Evolutionary conservation across 2,329 filamentous ascomycete species (phyloP).

Genomic region (Trichothecium roseum): DNA sequence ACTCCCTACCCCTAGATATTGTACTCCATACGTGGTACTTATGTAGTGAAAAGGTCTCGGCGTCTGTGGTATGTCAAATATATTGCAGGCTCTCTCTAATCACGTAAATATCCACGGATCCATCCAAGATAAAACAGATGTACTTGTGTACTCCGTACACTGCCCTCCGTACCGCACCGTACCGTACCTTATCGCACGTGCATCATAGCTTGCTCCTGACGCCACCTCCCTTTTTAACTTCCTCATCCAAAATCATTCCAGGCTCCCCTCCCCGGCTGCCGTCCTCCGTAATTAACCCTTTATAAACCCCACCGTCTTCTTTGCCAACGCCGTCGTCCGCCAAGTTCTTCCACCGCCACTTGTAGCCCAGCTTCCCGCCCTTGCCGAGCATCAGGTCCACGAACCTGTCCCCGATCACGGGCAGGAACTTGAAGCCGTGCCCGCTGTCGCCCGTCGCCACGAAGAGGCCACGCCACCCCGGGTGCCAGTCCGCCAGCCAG

Average conservation of each 20-base stretch:
- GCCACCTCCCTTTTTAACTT: conserved; percentile 17
- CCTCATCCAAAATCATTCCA: conserved; percentile 34
- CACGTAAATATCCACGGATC: no score
- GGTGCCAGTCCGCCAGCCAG: conserved; percentile 63
- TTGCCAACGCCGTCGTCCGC: conserved; percentile 22
- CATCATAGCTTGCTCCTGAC: conserved; percentile 6
- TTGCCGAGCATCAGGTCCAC: conserved; percentile 41
- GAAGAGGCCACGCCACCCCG: conserved; percentile 46
- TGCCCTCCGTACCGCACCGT: no score
- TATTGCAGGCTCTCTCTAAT: no score
- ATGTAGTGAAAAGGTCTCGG: no score
- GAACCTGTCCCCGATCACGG: conserved; percentile 53
- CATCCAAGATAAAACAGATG: no score
- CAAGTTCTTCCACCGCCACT: conserved; percentile 56
- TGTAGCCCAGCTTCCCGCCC: conserved; percentile 39
- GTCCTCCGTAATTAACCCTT: conserved; percentile 37
- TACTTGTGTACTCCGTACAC: no score
- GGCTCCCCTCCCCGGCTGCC: conserved; percentile 39
- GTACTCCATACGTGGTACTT: no score
- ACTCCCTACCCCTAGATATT: no score
- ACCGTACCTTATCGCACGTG: background rate
- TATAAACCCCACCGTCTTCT: conserved; percentile 23
- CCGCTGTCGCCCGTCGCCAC: conserved; percentile 54
- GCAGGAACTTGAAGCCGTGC: conserved; percentile 60
- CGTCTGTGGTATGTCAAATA: no score